These are phyloP conservation scores for Saprolegnia parasitica DNA, from an alignment of 352 stramenopile species.

Conservation along the genomic window DNA sequence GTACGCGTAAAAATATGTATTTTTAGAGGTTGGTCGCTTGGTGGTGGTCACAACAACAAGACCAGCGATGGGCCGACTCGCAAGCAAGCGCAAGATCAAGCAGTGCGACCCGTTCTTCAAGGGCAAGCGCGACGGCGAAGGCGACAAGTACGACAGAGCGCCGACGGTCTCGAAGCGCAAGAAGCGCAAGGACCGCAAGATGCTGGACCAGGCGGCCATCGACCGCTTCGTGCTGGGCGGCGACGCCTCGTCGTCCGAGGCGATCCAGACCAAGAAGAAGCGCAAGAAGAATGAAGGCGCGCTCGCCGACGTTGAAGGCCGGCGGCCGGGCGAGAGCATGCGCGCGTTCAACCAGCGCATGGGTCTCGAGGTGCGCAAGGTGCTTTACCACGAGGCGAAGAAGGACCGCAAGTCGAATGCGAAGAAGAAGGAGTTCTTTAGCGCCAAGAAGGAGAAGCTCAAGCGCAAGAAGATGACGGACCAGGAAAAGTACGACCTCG, in stretches of 20 bases:
- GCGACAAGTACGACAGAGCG: conserved; percentile 64
- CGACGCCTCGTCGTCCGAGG: conserved; percentile 21
- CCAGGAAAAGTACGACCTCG: conserved; percentile 69
- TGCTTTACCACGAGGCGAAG: conserved; percentile 81
- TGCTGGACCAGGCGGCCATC: conserved; percentile 51
- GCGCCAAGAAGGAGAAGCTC: conserved; percentile 75
- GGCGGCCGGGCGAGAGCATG: conserved; percentile 52
- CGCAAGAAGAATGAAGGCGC: conserved; percentile 27
- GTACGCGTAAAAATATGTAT: background rate
- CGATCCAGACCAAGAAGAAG: conserved; percentile 27
- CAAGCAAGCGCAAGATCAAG: conserved; percentile 80
- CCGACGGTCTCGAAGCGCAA: conserved; percentile 70
- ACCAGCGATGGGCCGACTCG: conserved; percentile 55
- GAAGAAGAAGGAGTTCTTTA: conserved; percentile 72
- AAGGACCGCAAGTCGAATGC: conserved; percentile 60
- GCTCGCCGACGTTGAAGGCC: conserved; percentile 10
- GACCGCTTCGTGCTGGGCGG: conserved; percentile 56
- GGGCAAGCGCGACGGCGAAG: conserved; percentile 56
- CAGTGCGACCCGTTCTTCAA: conserved; percentile 85
- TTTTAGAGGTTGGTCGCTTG: background rate
- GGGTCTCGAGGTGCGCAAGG: conserved; percentile 72
- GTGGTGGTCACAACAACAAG: background rate
- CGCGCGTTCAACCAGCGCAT: conserved; percentile 83
- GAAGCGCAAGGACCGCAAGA: conserved; percentile 62
- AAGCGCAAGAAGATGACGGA: conserved; percentile 72